These are phyloP conservation scores for Olyra latifolia DNA, from an alignment of 176 grass and related monocot genomes.

Conservation along the genomic window DNA sequence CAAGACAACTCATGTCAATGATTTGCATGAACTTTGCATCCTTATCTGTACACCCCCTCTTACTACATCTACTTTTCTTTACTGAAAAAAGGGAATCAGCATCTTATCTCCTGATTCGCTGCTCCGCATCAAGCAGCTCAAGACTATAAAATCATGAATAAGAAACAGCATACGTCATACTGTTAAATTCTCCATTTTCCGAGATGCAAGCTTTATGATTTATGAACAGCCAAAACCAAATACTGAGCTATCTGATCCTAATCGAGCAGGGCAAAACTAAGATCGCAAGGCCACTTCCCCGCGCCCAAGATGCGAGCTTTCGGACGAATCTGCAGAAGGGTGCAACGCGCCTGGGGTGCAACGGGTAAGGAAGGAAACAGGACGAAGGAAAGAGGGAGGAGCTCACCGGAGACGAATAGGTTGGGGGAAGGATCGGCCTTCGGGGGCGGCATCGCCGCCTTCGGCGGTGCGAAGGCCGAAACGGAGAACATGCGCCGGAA, in stretches of 20 bases:
- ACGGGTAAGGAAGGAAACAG: background rate
- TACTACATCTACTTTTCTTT: background rate
- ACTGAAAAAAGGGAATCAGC: background rate
- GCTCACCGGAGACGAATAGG: constrained; percentile 82
- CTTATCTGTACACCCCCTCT: too few relatives aligned
- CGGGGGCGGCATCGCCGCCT: constrained; percentile 36
- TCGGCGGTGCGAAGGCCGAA: constrained; percentile 51
- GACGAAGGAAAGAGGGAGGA: background rate
- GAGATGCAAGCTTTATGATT: background rate
- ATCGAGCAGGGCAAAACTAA: background rate
- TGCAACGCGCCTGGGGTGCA: background rate
- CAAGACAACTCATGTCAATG: background rate
- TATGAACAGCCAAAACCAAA: background rate
- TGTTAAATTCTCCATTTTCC: background rate
- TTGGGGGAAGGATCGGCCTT: constrained; percentile 74
- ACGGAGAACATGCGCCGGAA: constrained; percentile 75
- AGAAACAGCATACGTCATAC: background rate
- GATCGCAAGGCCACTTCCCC: background rate
- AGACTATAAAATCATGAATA: background rate
- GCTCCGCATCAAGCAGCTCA: background rate
- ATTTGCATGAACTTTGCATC: background rate
- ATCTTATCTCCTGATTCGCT: background rate
- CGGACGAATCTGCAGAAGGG: background rate
- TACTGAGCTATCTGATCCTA: background rate
- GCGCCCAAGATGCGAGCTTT: background rate